Base-by-base conservation (phyloP, 768 basidiomycete species). In the Xanthoconium purpureum region DNA sequence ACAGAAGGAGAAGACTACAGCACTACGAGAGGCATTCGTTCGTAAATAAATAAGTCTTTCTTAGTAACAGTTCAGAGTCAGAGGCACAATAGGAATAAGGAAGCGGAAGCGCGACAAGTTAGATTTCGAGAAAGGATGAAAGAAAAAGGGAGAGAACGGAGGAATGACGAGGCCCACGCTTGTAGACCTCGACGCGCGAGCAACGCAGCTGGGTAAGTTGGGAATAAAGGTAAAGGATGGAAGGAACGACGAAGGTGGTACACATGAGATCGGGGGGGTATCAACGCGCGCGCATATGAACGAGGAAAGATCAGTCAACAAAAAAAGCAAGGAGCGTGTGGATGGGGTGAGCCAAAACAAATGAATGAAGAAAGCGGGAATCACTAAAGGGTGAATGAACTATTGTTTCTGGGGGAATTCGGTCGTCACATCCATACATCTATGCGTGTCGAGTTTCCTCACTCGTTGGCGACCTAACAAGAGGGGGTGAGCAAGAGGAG, bases 401-500 rank as follows among this genome's bases (percentile, higher is more conserved):
- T n/a, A 24, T 2, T 24, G 4, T 24, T 24, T 24, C 33, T 35
- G 12, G 33, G 8, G 33, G 30, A 44, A 18, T 44, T 36, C 17
- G 44, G 13, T 48, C 47, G 17, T 54, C 38, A 28, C 48, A 42
- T 58, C 47, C 20, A 49, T 33, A 20, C 17, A 11, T 35, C 8
- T 20, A 9, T 33, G 33, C 33, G 33, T 35, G 8, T 35, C 9
- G 12, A 9, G 13, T 12, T 6, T 30, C 7, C 28, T 55, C 54
- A 64, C 33, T 62, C 63, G 39, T 64, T 64, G 48, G 63, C 64
- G 24, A 64, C 63, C 63, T 64, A 17, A 6, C 14, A 15, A 6
- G 15, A 37, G 14, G 35, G 11, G 5, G 10, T 62, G 7, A 65
- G 43, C 9, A 8, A 12, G 15, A n/a, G 28, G 28, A 7, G 11